Evolutionary conservation across 1,139 yeast genomes (phyloP).

Genomic region (Eremothecium coryli): DNA sequence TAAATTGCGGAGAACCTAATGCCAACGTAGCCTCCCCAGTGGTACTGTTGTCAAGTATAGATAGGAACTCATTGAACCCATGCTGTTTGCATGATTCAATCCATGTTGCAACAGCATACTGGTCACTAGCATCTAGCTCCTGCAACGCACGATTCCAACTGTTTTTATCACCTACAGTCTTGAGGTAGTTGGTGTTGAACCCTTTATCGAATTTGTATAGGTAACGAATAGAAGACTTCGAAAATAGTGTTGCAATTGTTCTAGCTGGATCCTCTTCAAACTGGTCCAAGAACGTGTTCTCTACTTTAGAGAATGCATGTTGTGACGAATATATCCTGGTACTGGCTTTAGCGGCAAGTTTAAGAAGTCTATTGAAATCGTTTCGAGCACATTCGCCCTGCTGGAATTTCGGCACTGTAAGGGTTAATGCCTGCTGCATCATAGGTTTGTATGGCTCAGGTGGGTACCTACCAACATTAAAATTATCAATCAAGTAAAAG

Average conservation of each 20-base stretch:
- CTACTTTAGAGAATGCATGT: conserved; percentile 30
- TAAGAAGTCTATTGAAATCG: conserved; percentile 27
- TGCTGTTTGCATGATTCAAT: conserved; percentile 30
- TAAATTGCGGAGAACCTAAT: conserved; percentile 13
- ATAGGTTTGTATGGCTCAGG: conserved; percentile 28
- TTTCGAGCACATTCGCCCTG: conserved; percentile 11
- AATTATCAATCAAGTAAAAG: conserved; percentile 25
- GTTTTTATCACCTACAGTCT: conserved; percentile 20
- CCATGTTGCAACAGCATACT: conserved; percentile 28
- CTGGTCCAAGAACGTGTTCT: conserved; percentile 29
- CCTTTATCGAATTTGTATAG: conserved; percentile 27
- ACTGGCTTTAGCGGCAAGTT: conserved; percentile 30
- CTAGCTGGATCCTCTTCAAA: conserved; percentile 30
- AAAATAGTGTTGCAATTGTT: conserved; percentile 28
- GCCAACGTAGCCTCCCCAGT: conserved; percentile 18
- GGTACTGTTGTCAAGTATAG: conserved; percentile 13
- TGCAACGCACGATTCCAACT: conserved; percentile 14
- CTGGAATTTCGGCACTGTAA: conserved; percentile 27
- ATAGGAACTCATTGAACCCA: conserved; percentile 25
- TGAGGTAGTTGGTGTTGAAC: conserved; percentile 26
- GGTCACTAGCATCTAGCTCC: conserved; percentile 12
- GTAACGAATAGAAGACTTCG: conserved; percentile 31
- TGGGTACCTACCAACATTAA: conserved; percentile 28
- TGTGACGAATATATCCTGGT: conserved; percentile 32
- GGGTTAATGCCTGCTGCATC: conserved; percentile 29